Conservation (phyloP, 345 rosid species). For the Tarenaya hassleriana region DNA sequence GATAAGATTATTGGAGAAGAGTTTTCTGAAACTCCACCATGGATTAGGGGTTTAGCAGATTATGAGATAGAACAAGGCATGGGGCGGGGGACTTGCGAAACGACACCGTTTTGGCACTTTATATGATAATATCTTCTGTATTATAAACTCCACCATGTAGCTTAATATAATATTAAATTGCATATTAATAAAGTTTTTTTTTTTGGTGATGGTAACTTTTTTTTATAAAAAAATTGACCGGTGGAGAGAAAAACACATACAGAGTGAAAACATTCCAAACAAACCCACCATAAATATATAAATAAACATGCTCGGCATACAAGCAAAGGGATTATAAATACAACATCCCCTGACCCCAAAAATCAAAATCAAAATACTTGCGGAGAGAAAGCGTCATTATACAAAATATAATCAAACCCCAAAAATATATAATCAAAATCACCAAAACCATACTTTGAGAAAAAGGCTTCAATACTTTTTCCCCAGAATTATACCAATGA, state of each 20-base stretch:
- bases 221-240: too few species aligned
- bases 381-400: constrained; percentile 15
- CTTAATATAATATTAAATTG: too few species aligned
- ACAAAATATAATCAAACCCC: not conserved
- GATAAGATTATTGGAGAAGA: constrained; percentile 2
- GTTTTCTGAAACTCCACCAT: constrained; percentile 27
- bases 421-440: not conserved
- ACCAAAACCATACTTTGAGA: not conserved
- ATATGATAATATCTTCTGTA: too few species aligned
- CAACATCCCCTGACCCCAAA: constrained; percentile 9
- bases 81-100: constrained; percentile 7
- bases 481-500: constrained; percentile 68
- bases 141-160: too few species aligned
- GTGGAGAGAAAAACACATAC: too few species aligned
- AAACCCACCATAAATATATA: too few species aligned
- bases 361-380: not conserved
- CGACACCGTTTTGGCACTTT: constrained; percentile 17
- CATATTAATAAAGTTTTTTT: too few species aligned
- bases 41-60: constrained; percentile 24
- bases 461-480: constrained; percentile 59
- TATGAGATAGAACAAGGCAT: constrained; percentile 18
- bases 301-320: constrained; percentile 30
- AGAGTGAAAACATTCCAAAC: too few species aligned
- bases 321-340: too few species aligned
- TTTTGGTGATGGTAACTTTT: too few species aligned